phyloP scores from a whole-genome alignment of 257 asterid genomes.

The Dorcoceras hygrometricum region DNA sequence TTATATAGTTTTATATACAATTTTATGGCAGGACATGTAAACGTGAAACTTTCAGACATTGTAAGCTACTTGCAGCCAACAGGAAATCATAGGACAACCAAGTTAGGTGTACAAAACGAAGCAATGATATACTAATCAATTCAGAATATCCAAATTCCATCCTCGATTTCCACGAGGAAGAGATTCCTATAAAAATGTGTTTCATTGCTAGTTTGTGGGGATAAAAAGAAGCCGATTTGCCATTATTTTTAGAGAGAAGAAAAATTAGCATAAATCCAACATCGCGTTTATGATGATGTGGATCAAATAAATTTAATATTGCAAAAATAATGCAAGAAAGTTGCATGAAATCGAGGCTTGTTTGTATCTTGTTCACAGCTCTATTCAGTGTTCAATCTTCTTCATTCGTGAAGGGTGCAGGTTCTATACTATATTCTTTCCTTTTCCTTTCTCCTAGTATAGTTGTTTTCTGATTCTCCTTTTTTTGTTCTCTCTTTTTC shows the following conservation, averaged over 20 bases:
- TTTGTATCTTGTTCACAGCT: slow-evolving; percentile 12
- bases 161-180: not conserved
- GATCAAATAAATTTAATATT: slow-evolving; percentile 6
- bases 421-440: slow-evolving; percentile 21
- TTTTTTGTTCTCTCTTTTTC: not conserved
- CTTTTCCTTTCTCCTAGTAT: not conserved
- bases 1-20: too few species aligned
- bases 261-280: not conserved
- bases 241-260: not conserved
- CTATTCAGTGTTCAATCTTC: slow-evolving; percentile 25
- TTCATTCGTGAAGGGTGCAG: slow-evolving; percentile 38
- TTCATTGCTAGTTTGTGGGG: slow-evolving; percentile 17
- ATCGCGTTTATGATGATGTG: slow-evolving; percentile 11
- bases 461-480: too few species aligned
- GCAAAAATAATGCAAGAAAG: slow-evolving; percentile 18
- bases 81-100: too few species aligned
- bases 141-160: not conserved
- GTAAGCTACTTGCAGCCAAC: too few species aligned
- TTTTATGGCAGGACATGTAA: too few species aligned
- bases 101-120: not conserved
- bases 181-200: slow-evolving; percentile 28
- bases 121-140: not conserved
- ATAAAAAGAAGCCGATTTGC: slow-evolving; percentile 14
- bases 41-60: too few species aligned
- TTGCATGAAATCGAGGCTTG: slow-evolving; percentile 19